phyloP scores from a whole-genome alignment of 2,329 filamentous ascomycete species.

The Aspergillus sergii region DNA sequence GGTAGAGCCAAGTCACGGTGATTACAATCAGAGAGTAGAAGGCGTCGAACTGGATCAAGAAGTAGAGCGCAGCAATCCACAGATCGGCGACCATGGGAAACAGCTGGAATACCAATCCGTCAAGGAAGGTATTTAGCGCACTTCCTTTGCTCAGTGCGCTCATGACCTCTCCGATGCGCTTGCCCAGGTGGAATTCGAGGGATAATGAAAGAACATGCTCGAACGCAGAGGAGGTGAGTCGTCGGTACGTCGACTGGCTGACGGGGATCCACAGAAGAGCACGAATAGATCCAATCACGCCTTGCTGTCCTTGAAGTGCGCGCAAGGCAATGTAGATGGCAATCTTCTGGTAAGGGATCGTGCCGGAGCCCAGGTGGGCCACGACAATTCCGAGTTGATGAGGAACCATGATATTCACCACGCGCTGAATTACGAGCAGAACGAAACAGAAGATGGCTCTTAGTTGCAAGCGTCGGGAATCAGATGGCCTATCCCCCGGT shows the following conservation, averaged over 20 bases:
- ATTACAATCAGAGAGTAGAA: slow-evolving; percentile 64
- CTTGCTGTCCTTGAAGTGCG: slow-evolving; percentile 81
- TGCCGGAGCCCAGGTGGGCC: slow-evolving; percentile 62
- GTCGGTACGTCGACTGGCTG: too few species aligned
- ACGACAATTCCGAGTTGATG: slow-evolving; percentile 76
- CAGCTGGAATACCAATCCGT: slow-evolving; percentile 66
- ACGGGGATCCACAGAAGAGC: slow-evolving; percentile 67
- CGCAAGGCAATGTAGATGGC: slow-evolving; percentile 73
- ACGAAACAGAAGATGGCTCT: too few species aligned
- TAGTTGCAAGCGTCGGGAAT: too few species aligned
- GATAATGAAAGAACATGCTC: slow-evolving; percentile 56
- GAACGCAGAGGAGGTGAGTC: too few species aligned
- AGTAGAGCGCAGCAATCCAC: slow-evolving; percentile 60
- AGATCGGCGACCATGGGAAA: slow-evolving; percentile 65
- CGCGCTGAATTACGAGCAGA: slow-evolving; percentile 60
- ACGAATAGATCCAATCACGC: slow-evolving; percentile 75
- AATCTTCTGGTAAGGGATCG: slow-evolving; percentile 72
- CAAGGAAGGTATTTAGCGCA: slow-evolving; percentile 56
- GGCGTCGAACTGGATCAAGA: slow-evolving; percentile 63
- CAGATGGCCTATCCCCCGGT: too few species aligned
- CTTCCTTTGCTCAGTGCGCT: slow-evolving; percentile 53
- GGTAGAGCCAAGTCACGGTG: slow-evolving; percentile 54
- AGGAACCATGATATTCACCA: slow-evolving; percentile 81
- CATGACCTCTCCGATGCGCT: slow-evolving; percentile 55
- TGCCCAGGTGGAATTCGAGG: slow-evolving; percentile 56